These are phyloP conservation scores for Ophiostoma populinum DNA, from an alignment of 2,329 filamentous ascomycete species.

Conservation along the genomic window DNA sequence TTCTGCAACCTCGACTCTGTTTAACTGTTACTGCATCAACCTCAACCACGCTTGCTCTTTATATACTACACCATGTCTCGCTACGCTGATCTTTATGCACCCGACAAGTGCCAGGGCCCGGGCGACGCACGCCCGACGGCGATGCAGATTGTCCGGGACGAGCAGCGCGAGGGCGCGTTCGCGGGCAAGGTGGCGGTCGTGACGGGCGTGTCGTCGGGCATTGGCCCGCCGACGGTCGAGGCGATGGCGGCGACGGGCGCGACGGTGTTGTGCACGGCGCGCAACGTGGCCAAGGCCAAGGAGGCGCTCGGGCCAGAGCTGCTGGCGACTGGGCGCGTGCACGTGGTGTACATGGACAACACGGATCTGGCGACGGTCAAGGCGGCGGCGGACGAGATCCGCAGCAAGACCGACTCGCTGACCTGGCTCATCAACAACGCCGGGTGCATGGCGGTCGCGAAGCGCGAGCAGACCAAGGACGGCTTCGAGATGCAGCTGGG, in stretches of 20 bases:
- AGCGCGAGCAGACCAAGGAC: constrained; percentile 20
- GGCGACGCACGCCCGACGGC: constrained; percentile 21
- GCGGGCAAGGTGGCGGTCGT: constrained; percentile 21
- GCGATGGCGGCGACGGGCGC: constrained; percentile 26
- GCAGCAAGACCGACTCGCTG: constrained; percentile 10
- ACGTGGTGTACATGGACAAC: constrained; percentile 19
- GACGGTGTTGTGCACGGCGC: constrained; percentile 24
- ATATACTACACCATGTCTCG: too few species aligned
- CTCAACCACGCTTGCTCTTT: too few species aligned
- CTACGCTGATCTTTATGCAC: constrained; percentile 9
- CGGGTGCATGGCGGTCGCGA: constrained; percentile 24
- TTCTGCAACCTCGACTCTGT: too few species aligned
- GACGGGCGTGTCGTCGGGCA: constrained; percentile 22
- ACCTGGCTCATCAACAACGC: constrained; percentile 25
- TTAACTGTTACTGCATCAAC: too few species aligned
- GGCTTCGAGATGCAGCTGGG: constrained; percentile 33
- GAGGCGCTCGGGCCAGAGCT: constrained; percentile 15
- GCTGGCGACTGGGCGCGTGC: constrained; percentile 15
- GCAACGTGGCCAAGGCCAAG: constrained; percentile 23
- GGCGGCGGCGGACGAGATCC: constrained; percentile 17
- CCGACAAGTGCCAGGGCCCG: too few species aligned
- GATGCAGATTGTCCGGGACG: constrained; percentile 19
- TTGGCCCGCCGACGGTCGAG: constrained; percentile 23
- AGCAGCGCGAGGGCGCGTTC: constrained; percentile 19
- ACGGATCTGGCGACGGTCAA: constrained; percentile 18